A percentile compares a stretch with the other conserved stretches of the same genome.
phyloP scores from a whole-genome alignment of 495 filamentous ascomycete species.

The Beverwykella pulmonaria region DNA sequence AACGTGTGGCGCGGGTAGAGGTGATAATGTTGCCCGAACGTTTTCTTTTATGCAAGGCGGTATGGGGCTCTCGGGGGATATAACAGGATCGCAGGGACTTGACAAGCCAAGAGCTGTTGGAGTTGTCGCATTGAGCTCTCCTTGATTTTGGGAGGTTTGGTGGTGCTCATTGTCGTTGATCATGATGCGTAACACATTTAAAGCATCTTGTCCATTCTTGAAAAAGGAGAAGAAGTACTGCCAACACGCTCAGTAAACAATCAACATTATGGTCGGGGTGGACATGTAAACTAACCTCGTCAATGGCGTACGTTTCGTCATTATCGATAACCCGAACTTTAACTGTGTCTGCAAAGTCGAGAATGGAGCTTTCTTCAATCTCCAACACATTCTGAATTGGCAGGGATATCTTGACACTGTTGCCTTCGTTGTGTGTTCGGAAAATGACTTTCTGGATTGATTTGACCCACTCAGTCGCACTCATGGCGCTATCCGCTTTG shows the following conservation, averaged over 20 bases:
- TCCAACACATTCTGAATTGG: constrained; percentile 89
- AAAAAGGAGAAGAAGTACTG: constrained; percentile 98
- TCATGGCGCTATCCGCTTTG: constrained; percentile 81
- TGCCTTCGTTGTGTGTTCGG: constrained; percentile 91
- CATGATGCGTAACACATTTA: constrained; percentile 73
- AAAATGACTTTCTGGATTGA: constrained; percentile 93
- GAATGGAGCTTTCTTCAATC: constrained; percentile 87
- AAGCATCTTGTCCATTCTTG: constrained; percentile 79
- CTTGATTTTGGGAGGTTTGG: constrained; percentile 19
- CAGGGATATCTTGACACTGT: constrained; percentile 94
- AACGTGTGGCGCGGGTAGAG: constrained; percentile 50
- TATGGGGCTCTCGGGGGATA: constrained; percentile 29
- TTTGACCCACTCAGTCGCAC: constrained; percentile 97
- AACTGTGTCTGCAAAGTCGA: constrained; percentile 91
- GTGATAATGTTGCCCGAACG: constrained; percentile 66
- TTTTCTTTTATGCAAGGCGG: constrained; percentile 60
- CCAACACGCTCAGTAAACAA: constrained; percentile 31
- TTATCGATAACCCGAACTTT: constrained; percentile 91
- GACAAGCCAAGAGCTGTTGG: background rate
- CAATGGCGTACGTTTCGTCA: constrained; percentile 89
- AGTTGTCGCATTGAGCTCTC: background rate
- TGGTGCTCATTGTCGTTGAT: constrained; percentile 61
- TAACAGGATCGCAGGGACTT: background rate
- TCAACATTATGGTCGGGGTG: background rate
- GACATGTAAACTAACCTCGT: constrained; percentile 67